A percentile compares a stretch with the other conserved stretches of the same genome.
Conservation (phyloP, 345 rosid species). For the Pseudoturritis turrita region DNA sequence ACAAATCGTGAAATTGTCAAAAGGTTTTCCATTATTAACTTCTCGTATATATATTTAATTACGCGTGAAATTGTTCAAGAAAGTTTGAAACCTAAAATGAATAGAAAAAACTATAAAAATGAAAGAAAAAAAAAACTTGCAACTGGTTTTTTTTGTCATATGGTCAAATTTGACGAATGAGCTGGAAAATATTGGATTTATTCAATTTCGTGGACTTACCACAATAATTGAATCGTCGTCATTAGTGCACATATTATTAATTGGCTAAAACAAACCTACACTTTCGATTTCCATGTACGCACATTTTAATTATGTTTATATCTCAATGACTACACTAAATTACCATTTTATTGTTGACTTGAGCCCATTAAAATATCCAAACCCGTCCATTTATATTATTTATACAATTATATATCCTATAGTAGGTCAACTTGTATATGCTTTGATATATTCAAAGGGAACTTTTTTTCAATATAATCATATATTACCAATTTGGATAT, state of each 20-base stretch:
- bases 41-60: not conserved
- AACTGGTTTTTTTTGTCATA: not conserved
- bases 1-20: not conserved
- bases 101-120: too few species aligned
- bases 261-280: not conserved
- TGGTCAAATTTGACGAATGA: slow-evolving; percentile 2
- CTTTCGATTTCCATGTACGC: not conserved
- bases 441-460: not conserved
- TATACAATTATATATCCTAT: not conserved
- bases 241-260: not conserved
- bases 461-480: too few species aligned
- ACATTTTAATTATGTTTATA: not conserved
- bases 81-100: not conserved
- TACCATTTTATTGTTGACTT: not conserved
- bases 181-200: not conserved
- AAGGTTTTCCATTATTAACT: not conserved
- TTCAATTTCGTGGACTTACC: not conserved
- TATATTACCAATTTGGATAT: not conserved
- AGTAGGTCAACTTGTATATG: not conserved
- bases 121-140: too few species aligned
- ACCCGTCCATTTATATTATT: not conserved
- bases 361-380: not conserved
- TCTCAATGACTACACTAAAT: not conserved
- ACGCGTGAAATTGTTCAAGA: not conserved
- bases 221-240: not conserved